Percentiles rank a stretch among this genome's conserved stretches.
Conservation (phyloP, 1,139 yeast genomes). For the Pneumocystis wakefieldiae region DNA sequence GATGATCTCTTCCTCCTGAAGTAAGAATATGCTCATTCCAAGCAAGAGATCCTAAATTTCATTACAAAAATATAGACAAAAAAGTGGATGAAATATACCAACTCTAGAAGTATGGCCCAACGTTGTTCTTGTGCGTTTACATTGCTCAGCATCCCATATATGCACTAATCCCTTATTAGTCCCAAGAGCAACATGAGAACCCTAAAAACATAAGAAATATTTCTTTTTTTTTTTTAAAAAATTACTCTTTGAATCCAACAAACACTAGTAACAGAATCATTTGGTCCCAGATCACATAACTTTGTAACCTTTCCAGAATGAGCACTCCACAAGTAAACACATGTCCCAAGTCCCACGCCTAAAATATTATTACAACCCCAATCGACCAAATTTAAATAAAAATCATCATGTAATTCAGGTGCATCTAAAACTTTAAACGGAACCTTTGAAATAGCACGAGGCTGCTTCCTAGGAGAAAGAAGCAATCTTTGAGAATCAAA, state of each 20-base stretch:
- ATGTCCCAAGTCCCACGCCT: slow-evolving; percentile 80
- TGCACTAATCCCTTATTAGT: slow-evolving; percentile 77
- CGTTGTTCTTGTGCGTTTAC: slow-evolving; percentile 76
- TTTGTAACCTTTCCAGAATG: slow-evolving; percentile 70
- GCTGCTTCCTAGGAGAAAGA: slow-evolving; percentile 66
- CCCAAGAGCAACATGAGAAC: slow-evolving; percentile 69
- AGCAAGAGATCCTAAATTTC: slow-evolving; percentile 40
- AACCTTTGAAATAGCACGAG: slow-evolving; percentile 56
- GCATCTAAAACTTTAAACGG: slow-evolving; percentile 94
- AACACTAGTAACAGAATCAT: slow-evolving; percentile 62
- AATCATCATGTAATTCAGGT: slow-evolving; percentile 88
- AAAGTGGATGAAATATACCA: slow-evolving; percentile 23
- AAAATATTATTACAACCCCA: slow-evolving; percentile 88
- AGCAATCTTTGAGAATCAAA: slow-evolving; percentile 71
- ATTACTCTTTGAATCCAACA: slow-evolving; percentile 79
- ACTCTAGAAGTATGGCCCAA: slow-evolving; percentile 80
- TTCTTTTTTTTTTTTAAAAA: neutral
- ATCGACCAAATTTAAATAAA: slow-evolving; percentile 77
- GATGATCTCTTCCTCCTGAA: slow-evolving; percentile 76
- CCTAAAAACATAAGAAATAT: slow-evolving; percentile 30
- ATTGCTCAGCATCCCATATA: slow-evolving; percentile 86
- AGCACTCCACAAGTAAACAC: slow-evolving; percentile 87
- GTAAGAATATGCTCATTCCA: slow-evolving; percentile 88
- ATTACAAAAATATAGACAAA: neutral
- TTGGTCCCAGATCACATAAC: slow-evolving; percentile 48